These are phyloP conservation scores for Candida sanyiensis DNA, from an alignment of 805 yeast species.

Conservation along the genomic window DNA sequence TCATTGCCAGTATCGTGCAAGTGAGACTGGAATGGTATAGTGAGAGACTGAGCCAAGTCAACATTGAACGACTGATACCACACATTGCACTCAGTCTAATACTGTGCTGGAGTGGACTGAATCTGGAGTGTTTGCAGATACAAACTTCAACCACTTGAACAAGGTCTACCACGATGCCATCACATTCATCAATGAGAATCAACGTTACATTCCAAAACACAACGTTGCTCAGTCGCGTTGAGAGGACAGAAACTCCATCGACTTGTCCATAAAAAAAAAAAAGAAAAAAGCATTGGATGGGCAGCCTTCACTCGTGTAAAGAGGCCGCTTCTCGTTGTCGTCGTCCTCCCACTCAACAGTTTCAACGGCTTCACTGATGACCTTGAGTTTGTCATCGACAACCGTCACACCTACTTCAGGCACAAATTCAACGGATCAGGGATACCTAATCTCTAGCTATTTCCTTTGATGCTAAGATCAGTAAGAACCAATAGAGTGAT, in stretches of 20 bases:
- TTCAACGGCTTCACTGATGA: constrained; percentile 20
- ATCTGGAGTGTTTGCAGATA: constrained; percentile 46
- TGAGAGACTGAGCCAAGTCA: constrained; percentile 22
- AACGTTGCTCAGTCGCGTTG: constrained; percentile 11
- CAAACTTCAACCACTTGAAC: constrained; percentile 41
- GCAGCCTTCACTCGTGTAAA: constrained; percentile 15
- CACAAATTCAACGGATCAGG: constrained; percentile 22
- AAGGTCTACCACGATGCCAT: constrained; percentile 15
- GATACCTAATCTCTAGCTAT: constrained; percentile 11
- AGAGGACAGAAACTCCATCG: constrained; percentile 12
- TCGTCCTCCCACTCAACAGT: constrained; percentile 17
- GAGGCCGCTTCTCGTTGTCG: constrained; percentile 17
- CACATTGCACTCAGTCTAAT: constrained; percentile 51
- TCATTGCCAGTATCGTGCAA: constrained; percentile 49
- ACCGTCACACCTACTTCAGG: constrained; percentile 12
- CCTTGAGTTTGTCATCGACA: constrained; percentile 8
- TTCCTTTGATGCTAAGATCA: too few species aligned
- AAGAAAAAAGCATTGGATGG: constrained; percentile 18
- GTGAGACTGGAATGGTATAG: constrained; percentile 39
- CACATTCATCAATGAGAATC: constrained; percentile 25
- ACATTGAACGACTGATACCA: constrained; percentile 30
- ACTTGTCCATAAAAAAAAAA: constrained; percentile 1
- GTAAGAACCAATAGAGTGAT: too few species aligned
- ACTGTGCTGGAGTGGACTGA: constrained; percentile 58
- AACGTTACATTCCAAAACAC: constrained; percentile 27